phyloP scores from a whole-genome alignment of 192 early-diverging fungal species.

The Backusella liffmaniae region DNA sequence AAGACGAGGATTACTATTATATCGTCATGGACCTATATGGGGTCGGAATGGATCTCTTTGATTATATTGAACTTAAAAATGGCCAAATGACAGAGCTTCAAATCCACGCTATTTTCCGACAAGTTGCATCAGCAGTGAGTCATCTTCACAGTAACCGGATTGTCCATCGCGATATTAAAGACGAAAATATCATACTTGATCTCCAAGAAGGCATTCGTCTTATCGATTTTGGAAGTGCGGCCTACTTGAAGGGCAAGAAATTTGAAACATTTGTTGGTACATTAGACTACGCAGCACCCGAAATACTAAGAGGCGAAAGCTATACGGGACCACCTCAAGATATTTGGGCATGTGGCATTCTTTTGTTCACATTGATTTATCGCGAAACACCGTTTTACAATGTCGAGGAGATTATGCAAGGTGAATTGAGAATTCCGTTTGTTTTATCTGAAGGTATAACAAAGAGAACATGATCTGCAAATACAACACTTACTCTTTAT shows the following conservation, averaged over 20 bases:
- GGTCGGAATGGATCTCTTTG: slow-evolving; percentile 62
- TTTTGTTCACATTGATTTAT: slow-evolving; percentile 73
- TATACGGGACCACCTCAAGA: slow-evolving; percentile 80
- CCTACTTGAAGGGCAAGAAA: slow-evolving; percentile 50
- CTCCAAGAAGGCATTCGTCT: slow-evolving; percentile 58
- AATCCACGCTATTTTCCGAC: slow-evolving; percentile 55
- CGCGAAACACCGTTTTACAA: slow-evolving; percentile 73
- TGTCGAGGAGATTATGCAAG: slow-evolving; percentile 58
- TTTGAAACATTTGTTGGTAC: slow-evolving; percentile 78
- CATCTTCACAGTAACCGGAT: slow-evolving; percentile 64
- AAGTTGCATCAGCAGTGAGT: slow-evolving; percentile 53
- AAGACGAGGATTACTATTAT: slow-evolving; percentile 75
- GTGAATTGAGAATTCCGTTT: slow-evolving; percentile 41
- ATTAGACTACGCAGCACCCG: slow-evolving; percentile 74
- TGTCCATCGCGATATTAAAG: slow-evolving; percentile 86
- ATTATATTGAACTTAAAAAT: slow-evolving; percentile 63
- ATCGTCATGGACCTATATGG: slow-evolving; percentile 63
- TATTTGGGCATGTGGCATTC: slow-evolving; percentile 79
- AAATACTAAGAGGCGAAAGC: slow-evolving; percentile 59
- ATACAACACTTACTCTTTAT: neutral
- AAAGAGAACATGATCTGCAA: neutral
- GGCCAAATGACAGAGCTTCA: slow-evolving; percentile 50
- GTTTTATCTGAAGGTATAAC: slow-evolving; percentile 17
- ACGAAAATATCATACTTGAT: slow-evolving; percentile 81
- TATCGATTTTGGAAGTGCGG: slow-evolving; percentile 82